phyloP scores from a whole-genome alignment of 2,329 filamentous ascomycete genomes.

The Claviceps sp. region DNA sequence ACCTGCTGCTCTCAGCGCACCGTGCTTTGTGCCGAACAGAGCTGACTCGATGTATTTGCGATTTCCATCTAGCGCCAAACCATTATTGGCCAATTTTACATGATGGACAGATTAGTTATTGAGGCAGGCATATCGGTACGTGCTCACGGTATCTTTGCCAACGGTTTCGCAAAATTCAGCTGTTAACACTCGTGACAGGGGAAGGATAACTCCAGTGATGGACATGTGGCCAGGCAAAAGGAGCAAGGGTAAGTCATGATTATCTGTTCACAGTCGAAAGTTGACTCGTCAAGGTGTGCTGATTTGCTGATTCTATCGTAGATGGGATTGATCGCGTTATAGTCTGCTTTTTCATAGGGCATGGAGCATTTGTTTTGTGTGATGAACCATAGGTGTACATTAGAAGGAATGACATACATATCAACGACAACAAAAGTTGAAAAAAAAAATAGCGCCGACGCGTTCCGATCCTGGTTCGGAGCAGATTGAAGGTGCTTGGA shows the following conservation, averaged over 20 bases:
- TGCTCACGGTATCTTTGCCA: neutral
- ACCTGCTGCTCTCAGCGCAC: neutral
- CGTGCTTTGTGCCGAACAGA: conserved; percentile 5
- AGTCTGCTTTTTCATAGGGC: neutral
- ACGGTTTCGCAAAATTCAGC: neutral
- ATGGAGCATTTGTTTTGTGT: conserved; percentile 6
- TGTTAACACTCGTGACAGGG: conserved; percentile 30
- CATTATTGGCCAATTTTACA: conserved; percentile 86
- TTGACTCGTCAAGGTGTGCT: neutral
- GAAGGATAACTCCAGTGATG: conserved; percentile 54
- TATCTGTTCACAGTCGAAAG: too few relatives aligned
- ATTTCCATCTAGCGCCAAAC: conserved; percentile 63
- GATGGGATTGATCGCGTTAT: conserved; percentile 4
- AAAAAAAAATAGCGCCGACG: neutral
- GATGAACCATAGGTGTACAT: conserved; percentile 1
- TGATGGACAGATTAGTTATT: conserved; percentile 81
- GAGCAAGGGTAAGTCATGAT: conserved; percentile 53
- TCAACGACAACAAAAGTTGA: neutral
- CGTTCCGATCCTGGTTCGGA: neutral
- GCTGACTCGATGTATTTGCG: conserved; percentile 4
- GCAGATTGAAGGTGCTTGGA: neutral
- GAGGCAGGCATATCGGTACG: conserved; percentile 69
- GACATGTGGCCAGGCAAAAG: conserved; percentile 61
- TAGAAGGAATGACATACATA: neutral
- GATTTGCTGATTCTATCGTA: conserved; percentile 1